Evolutionary conservation across 306 rosid species (phyloP).

Genomic region (Quercus dentata): DNA sequence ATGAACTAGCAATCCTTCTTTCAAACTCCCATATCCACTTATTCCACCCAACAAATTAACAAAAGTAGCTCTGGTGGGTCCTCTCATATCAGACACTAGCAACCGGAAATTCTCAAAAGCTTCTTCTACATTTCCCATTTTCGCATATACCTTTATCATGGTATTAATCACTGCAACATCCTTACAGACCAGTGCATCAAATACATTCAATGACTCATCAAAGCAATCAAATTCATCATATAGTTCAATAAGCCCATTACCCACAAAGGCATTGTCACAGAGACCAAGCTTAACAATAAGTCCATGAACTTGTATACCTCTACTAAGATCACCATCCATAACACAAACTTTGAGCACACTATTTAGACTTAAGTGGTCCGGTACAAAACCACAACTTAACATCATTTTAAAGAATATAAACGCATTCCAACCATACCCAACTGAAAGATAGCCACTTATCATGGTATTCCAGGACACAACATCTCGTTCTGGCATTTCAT

Average conservation of each 20-base stretch:
- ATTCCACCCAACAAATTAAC: not conserved
- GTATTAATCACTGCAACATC: not conserved
- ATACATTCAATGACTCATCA: not conserved
- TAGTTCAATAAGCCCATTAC: constrained; percentile 1
- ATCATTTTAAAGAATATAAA: not conserved
- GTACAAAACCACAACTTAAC: not conserved
- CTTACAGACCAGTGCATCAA: not conserved
- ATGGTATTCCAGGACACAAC: constrained; percentile 2
- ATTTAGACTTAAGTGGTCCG: not conserved
- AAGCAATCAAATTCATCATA: not conserved
- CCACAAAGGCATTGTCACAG: not conserved
- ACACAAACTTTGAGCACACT: not conserved
- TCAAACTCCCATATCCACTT: not conserved
- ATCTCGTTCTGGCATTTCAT: not conserved
- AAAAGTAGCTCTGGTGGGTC: not conserved
- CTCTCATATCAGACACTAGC: not conserved
- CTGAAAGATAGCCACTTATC: not conserved
- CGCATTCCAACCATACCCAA: not conserved
- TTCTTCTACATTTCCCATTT: not conserved
- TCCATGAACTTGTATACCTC: constrained; percentile 2
- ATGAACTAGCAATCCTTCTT: not conserved
- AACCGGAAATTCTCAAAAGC: not conserved
- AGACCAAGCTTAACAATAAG: not conserved
- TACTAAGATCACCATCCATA: not conserved
- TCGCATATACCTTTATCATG: not conserved